These are phyloP conservation scores for Vitis labrusca DNA, from an alignment of 164 flowering plant genomes.

Conservation along the genomic window DNA sequence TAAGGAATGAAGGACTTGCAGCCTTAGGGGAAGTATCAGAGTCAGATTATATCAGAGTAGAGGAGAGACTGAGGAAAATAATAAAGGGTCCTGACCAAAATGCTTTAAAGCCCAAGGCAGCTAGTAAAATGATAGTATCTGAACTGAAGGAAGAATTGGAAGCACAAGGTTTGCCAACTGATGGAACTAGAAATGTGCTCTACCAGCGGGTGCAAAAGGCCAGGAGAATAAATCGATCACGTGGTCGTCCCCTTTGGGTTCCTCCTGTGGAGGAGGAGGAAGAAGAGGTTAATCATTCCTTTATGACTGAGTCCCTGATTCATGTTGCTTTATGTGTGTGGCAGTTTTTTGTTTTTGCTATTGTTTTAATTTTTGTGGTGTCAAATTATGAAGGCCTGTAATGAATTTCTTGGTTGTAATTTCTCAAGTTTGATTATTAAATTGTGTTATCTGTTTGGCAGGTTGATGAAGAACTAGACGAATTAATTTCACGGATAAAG, in stretches of 20 bases:
- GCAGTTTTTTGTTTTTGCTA: not conserved
- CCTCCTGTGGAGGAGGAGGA: conserved; percentile 96
- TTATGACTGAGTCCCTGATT: not conserved
- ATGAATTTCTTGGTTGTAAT: not conserved
- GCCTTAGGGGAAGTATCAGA: conserved; percentile 73
- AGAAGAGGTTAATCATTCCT: conserved; percentile 61
- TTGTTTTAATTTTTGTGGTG: not conserved
- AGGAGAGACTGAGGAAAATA: conserved; percentile 73
- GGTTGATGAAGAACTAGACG: conserved; percentile 94
- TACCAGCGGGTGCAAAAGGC: conserved; percentile 98
- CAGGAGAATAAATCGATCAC: conserved; percentile 95
- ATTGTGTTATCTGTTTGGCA: conserved; percentile 20
- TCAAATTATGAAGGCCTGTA: too few relatives aligned
- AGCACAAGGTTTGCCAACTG: conserved; percentile 90
- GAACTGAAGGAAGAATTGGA: conserved; percentile 93
- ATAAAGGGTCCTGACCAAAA: conserved; percentile 84
- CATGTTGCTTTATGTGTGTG: not conserved
- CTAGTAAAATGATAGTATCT: conserved; percentile 93
- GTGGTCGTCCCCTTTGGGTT: conserved; percentile 98
- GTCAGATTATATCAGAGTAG: conserved; percentile 74
- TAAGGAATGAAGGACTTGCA: conserved; percentile 70
- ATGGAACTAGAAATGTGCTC: conserved; percentile 96
- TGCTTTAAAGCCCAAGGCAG: conserved; percentile 93
- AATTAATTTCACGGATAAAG: conserved; percentile 78
- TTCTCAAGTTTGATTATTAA: not conserved